Evolutionary conservation across 305 asterid species (phyloP).

Genomic region (Nicotiana rustica): DNA sequence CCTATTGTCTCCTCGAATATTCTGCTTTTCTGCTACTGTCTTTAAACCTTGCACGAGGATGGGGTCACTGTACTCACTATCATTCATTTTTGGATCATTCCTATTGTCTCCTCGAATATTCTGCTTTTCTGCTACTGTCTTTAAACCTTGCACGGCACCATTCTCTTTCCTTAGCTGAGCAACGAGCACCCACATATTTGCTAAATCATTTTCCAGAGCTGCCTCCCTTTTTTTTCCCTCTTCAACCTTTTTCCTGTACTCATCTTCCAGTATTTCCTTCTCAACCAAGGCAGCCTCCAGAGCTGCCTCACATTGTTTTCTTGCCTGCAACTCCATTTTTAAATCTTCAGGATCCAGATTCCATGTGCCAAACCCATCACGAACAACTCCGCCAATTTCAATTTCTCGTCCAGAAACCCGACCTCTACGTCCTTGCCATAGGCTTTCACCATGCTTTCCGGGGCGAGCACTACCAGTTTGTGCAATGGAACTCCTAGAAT

Average conservation of each 20-base stretch:
- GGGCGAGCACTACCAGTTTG: conserved; percentile 54
- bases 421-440: conserved; percentile 65
- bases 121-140: conserved; percentile 43
- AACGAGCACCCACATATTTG: conserved; percentile 99
- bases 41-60: conserved; percentile 51
- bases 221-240: conserved; percentile 93
- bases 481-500: conserved; percentile 57
- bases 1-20: conserved; percentile 45
- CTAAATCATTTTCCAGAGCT: conserved; percentile 89
- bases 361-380: conserved; percentile 77
- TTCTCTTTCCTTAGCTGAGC: conserved; percentile 91
- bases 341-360: conserved; percentile 79
- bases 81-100: conserved; percentile 52
- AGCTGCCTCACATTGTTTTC: conserved; percentile 82
- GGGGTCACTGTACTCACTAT: conserved; percentile 50
- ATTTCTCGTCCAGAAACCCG: conserved; percentile 64
- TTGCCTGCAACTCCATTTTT: conserved; percentile 88
- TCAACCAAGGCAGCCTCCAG: conserved; percentile 93
- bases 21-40: conserved; percentile 41
- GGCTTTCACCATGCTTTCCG: conserved; percentile 66
- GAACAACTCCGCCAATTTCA: conserved; percentile 50
- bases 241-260: conserved; percentile 75
- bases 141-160: conserved; percentile 52
- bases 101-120: conserved; percentile 46
- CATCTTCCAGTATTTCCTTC: conserved; percentile 82